These are phyloP conservation scores for Yamagishiella unicocca DNA, from an alignment of 139 green algal genomes.

Conservation along the genomic window DNA sequence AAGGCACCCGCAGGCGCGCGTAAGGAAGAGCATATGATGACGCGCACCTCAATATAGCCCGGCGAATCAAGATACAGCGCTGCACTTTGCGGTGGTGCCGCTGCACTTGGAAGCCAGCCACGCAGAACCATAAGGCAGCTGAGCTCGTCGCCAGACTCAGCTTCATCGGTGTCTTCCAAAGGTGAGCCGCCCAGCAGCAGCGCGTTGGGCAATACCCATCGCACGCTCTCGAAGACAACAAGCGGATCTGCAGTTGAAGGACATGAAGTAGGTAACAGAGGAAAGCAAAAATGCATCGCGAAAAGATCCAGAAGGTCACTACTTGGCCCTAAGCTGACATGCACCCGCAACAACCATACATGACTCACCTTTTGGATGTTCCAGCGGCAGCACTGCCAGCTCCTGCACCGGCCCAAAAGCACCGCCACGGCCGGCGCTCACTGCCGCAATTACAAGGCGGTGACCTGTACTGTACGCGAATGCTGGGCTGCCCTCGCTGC, in stretches of 20 bases:
- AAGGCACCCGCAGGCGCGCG: too few species aligned
- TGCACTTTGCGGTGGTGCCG: not conserved
- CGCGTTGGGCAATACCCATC: not conserved
- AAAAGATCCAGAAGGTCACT: too few species aligned
- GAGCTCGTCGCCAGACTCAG: conserved; percentile 2
- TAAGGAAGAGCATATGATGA: too few species aligned
- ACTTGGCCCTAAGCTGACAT: too few species aligned
- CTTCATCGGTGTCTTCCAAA: not conserved
- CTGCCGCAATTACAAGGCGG: not conserved
- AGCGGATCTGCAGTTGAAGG: not conserved
- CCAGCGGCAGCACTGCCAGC: conserved; percentile 9
- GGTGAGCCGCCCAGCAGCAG: not conserved
- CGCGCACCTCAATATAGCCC: conserved; percentile 1
- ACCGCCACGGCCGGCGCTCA: not conserved
- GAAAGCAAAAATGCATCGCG: too few species aligned
- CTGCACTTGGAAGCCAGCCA: not conserved
- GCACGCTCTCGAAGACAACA: conserved; percentile 33
- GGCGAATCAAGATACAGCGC: not conserved
- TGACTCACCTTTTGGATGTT: conserved; percentile 22
- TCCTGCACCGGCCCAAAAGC: not conserved
- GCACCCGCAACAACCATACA: too few species aligned
- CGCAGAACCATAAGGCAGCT: conserved; percentile 35
- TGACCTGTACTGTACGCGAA: conserved; percentile 25
- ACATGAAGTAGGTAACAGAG: too few species aligned
- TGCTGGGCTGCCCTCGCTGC: not conserved